Evolutionary conservation across 2,329 filamentous ascomycete species (phyloP).

Genomic region (Trichophyton simii): DNA sequence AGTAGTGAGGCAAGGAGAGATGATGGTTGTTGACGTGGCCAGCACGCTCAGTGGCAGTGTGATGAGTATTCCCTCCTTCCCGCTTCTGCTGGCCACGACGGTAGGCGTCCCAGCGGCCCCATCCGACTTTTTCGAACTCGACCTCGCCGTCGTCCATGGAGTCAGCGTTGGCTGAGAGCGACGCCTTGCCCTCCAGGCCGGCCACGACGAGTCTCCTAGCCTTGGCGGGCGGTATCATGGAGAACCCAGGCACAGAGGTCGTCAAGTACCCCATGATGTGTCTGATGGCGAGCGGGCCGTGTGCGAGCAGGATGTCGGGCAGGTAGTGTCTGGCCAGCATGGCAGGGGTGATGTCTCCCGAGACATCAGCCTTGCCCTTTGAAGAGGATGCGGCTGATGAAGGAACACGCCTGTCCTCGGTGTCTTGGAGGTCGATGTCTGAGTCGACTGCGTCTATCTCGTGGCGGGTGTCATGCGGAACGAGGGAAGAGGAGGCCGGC

Average conservation of each 20-base stretch:
- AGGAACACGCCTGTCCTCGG: constrained; percentile 29
- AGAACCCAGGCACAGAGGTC: constrained; percentile 84
- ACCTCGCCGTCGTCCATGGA: constrained; percentile 43
- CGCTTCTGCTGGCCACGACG: constrained; percentile 49
- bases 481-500: constrained; percentile 31
- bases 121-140: constrained; percentile 84
- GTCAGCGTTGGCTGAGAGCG: constrained; percentile 37
- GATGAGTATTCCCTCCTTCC: background rate
- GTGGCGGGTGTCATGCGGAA: constrained; percentile 18
- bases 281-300: constrained; percentile 85
- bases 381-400: constrained; percentile 22
- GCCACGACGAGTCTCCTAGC: constrained; percentile 84
- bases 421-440: constrained; percentile 72
- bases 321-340: constrained; percentile 84
- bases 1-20: constrained; percentile 36
- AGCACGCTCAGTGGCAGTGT: constrained; percentile 30
- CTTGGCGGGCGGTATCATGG: constrained; percentile 75
- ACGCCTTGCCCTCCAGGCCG: constrained; percentile 68
- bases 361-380: constrained; percentile 50
- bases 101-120: constrained; percentile 89
- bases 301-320: constrained; percentile 75
- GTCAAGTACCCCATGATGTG: constrained; percentile 93
- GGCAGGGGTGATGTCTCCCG: constrained; percentile 69
- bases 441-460: constrained; percentile 49
- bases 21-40: constrained; percentile 28